phyloP scores from a whole-genome alignment of 1,284 basidiomycete genomes.

The Sanghuangporus baumii region DNA sequence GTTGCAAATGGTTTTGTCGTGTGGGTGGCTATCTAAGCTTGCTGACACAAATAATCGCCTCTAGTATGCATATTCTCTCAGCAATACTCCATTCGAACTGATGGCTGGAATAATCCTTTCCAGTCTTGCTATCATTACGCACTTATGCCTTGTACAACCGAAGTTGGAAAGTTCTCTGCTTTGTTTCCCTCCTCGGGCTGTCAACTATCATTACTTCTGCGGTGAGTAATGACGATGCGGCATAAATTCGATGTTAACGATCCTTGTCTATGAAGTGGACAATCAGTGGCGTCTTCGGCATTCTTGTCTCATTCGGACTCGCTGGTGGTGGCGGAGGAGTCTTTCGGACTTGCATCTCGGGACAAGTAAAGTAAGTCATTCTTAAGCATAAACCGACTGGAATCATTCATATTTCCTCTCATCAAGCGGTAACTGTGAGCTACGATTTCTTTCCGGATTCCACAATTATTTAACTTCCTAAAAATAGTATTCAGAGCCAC shows the following conservation, averaged over 20 bases:
- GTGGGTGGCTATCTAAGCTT: conserved; percentile 2
- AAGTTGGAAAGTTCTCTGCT: background rate
- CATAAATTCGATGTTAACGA: background rate
- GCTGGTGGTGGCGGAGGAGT: background rate
- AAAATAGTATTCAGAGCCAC: conserved; percentile 6
- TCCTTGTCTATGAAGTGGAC: conserved; percentile 1
- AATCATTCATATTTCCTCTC: background rate
- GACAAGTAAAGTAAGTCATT: background rate
- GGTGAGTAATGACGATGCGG: background rate
- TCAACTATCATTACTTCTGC: conserved; percentile 1
- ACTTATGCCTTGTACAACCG: conserved; percentile 13
- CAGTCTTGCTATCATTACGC: conserved; percentile 5
- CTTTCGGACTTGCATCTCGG: conserved; percentile 10
- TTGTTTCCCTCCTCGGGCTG: background rate
- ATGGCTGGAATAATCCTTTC: background rate
- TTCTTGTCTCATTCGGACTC: conserved; percentile 2
- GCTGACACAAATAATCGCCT: conserved; percentile 8
- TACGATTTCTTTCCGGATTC: background rate
- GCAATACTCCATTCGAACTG: background rate
- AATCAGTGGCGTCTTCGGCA: conserved; percentile 6
- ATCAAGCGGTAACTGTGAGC: conserved; percentile 2
- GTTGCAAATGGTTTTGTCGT: conserved; percentile 8
- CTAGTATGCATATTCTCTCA: background rate
- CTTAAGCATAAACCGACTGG: background rate
- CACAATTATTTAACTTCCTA: background rate